Evolutionary conservation across 2,329 filamentous ascomycete genomes (phyloP).

Genomic region (Ascochyta koolunga): DNA sequence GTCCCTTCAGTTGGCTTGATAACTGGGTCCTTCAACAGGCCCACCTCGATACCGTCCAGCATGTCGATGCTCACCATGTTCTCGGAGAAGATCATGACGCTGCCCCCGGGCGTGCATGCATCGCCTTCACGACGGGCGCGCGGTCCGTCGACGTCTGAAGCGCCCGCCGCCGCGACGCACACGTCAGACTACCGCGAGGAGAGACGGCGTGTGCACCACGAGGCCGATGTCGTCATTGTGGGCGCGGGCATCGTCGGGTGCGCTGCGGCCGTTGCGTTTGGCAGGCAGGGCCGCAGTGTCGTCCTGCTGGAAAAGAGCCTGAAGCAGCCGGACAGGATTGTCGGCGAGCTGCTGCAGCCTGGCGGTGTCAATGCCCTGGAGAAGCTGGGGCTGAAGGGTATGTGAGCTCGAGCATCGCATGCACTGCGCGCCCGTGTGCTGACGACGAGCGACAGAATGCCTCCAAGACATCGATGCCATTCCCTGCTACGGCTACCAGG

Average conservation of each 20-base stretch:
- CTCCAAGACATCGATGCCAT: conserved; percentile 89
- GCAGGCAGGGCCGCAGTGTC: conserved; percentile 88
- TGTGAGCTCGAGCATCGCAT: background rate
- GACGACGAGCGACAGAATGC: conserved; percentile 60
- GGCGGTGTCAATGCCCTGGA: conserved; percentile 83
- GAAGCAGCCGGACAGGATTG: conserved; percentile 92
- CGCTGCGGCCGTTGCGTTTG: conserved; percentile 81
- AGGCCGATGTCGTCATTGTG: conserved; percentile 85
- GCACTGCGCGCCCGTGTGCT: background rate
- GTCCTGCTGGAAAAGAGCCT: conserved; percentile 86
- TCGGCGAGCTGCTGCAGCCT: conserved; percentile 93
- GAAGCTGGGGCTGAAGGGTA: conserved; percentile 72
- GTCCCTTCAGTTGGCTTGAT: background rate
- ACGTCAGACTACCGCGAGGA: conserved; percentile 46
- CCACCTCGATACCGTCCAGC: conserved; percentile 12
- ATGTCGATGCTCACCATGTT: conserved; percentile 36
- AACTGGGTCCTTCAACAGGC: conserved; percentile 20
- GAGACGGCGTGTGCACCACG: conserved; percentile 62
- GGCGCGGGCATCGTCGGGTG: conserved; percentile 91
- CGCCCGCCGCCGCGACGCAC: conserved; percentile 19
- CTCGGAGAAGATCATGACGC: conserved; percentile 31
- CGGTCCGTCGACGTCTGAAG: conserved; percentile 20
- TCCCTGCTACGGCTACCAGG: conserved; percentile 82
- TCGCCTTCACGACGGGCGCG: conserved; percentile 17
- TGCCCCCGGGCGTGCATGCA: conserved; percentile 30